A percentile compares a stretch with the other conserved stretches of the same genome.
These are phyloP conservation scores for Trypanosoma cruzi DNA, from an alignment of 208 protist genomes.

Conservation along the genomic window DNA sequence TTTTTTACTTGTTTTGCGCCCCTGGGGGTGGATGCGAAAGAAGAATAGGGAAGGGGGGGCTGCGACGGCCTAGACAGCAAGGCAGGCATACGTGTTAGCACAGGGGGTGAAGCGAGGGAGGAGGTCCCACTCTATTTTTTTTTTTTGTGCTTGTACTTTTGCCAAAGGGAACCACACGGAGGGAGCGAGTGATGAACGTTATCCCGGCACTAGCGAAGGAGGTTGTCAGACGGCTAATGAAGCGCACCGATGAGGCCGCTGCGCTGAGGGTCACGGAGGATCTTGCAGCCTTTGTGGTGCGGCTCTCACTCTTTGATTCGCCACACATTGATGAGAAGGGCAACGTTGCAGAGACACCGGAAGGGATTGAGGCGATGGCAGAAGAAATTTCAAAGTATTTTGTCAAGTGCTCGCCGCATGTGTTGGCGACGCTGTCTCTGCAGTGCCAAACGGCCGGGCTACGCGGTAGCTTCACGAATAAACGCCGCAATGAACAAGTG, in stretches of 20 bases:
- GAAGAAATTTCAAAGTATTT: conserved; percentile 69
- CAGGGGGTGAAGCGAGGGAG: no score
- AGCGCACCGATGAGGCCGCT: conserved; percentile 24
- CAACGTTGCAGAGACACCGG: conserved; percentile 58
- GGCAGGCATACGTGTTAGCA: no score
- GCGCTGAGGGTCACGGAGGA: conserved; percentile 53
- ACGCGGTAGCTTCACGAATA: conserved; percentile 33
- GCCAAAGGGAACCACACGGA: background rate
- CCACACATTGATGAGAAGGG: conserved; percentile 51
- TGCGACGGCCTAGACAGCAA: no score
- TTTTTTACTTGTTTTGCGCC: no score
- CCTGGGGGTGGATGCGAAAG: no score
- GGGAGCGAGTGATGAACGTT: conserved; percentile 58
- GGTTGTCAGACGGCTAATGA: conserved; percentile 60
- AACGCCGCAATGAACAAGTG: conserved; percentile 48
- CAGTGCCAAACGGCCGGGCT: conserved; percentile 52
- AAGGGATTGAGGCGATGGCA: conserved; percentile 62
- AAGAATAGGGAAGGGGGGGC: no score
- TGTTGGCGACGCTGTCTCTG: conserved; percentile 62
- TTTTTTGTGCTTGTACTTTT: no score
- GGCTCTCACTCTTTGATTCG: conserved; percentile 62
- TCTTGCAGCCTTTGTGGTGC: conserved; percentile 65
- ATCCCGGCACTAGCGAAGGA: conserved; percentile 69
- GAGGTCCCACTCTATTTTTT: no score
- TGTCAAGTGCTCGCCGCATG: conserved; percentile 46